Evolutionary conservation across 257 asterid species (phyloP).

Genomic region (Nemophila menziesii): DNA sequence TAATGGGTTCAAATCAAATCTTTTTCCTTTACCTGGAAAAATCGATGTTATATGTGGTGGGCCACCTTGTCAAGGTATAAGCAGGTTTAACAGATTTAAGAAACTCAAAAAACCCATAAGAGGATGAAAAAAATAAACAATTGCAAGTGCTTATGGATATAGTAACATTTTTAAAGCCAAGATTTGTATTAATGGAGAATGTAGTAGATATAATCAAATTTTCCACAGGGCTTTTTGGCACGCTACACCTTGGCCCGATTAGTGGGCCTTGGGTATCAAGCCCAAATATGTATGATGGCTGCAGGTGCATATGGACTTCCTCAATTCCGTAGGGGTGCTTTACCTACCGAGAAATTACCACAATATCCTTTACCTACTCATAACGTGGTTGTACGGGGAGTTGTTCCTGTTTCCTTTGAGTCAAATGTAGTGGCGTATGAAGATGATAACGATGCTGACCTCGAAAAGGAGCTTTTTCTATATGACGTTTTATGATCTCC

Average conservation of each 20-base stretch:
- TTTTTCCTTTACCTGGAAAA: slow-evolving; percentile 29
- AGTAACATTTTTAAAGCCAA: slow-evolving; percentile 27
- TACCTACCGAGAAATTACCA: slow-evolving; percentile 21
- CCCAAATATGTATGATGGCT: slow-evolving; percentile 34
- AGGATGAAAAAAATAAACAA: slow-evolving; percentile 32
- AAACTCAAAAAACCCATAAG: slow-evolving; percentile 19
- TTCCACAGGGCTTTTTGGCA: slow-evolving; percentile 17
- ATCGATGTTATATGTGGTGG: slow-evolving; percentile 47
- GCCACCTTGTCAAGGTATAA: slow-evolving; percentile 53
- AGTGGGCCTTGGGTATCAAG: slow-evolving; percentile 32
- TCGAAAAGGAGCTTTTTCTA: too few species aligned
- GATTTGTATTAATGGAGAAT: slow-evolving; percentile 34
- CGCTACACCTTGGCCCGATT: slow-evolving; percentile 31
- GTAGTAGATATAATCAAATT: slow-evolving; percentile 34
- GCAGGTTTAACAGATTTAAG: slow-evolving; percentile 37
- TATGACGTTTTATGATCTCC: too few species aligned
- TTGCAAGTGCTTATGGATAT: slow-evolving; percentile 31
- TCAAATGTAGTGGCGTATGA: too few species aligned
- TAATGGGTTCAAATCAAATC: too few species aligned
- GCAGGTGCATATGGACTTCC: slow-evolving; percentile 49
- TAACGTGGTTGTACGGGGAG: too few species aligned
- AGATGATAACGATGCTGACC: too few species aligned
- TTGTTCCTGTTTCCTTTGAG: too few species aligned
- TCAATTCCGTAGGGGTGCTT: slow-evolving; percentile 44
- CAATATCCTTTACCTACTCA: too few species aligned